Evolutionary conservation across 371 early-diverging fungal species (phyloP), one percentile per base, ranked within the genome.

Genomic region (Mucor mucedo): DNA sequence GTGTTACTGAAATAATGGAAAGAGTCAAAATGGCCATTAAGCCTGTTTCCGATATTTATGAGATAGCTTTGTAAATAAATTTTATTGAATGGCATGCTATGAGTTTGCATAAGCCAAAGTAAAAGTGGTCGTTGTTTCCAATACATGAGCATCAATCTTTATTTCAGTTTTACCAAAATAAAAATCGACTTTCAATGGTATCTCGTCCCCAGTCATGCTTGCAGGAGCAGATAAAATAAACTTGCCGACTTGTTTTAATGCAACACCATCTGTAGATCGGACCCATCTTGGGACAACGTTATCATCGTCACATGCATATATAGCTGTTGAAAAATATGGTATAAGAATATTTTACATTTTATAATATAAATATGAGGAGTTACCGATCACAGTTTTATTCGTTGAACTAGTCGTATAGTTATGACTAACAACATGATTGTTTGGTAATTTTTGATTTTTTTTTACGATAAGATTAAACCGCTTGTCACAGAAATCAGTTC

Each of bases 391-490:
- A n/a, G n/a, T n/a, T n/a, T n/a, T n/a, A n/a, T n/a, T n/a, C n/a
- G n/a, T n/a, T 66, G 76, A 76, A n/a, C 74, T 75, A 60, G 78
- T 86, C 59, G 83, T 79, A 55, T 83, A 86, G 68, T 84, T 82
- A 70, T 83, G 84, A 64, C 81, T 82, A 28, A 86, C 80, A 48
- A 82, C 79, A 53, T 86, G 81, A 60, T 86, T 81, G 35, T 77
- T 72, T n/a, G 79, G 81, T 48, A 86, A 80, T 0, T 81, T 75
- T 55, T 86, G 84, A 0, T 84, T 84, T 29, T 83, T 84, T 21
- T 79, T 75, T 5, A 86, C 84, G 70, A 83, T 84, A 13, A 80
- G 77, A 66, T 82, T 82, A 63, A 84, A 86, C 4, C 86, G 76
- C 32, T 83, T 83, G 54, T 82, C 82, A 63, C 82, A 81, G 62